Conservation (phyloP, 106 monocot species). For the Dendrobium catenatum region DNA sequence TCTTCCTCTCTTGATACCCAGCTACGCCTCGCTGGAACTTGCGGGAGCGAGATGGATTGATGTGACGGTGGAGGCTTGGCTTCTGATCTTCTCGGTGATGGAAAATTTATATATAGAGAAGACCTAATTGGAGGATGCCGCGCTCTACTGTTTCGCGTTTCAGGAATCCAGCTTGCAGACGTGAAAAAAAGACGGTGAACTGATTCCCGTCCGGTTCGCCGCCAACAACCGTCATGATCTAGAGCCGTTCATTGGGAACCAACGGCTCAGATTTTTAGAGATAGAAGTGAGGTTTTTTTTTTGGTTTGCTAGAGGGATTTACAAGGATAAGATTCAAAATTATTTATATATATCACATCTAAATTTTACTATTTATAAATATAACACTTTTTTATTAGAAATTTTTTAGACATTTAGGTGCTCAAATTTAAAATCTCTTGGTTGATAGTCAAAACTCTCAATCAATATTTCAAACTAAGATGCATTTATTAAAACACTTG, state of each 20-base stretch:
- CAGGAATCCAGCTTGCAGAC: constrained; percentile 1
- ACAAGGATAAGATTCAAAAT: too few relatives aligned
- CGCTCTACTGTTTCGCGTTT: background rate
- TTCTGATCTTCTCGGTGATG: background rate
- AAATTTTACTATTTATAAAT: too few relatives aligned
- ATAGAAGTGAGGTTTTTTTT: too few relatives aligned
- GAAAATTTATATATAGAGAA: background rate
- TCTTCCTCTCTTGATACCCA: background rate
- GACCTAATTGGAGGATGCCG: background rate
- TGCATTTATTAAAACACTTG: too few relatives aligned
- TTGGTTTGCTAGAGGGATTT: too few relatives aligned
- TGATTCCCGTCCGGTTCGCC: background rate
- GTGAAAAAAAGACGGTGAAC: background rate
- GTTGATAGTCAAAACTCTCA: too few relatives aligned
- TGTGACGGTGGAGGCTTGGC: background rate
- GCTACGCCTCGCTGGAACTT: background rate
- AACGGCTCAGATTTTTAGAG: background rate
- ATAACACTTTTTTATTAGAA: too few relatives aligned
- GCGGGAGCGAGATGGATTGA: background rate
- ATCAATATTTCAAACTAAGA: too few relatives aligned
- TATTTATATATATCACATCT: too few relatives aligned
- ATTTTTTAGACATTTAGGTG: too few relatives aligned
- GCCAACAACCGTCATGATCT: background rate
- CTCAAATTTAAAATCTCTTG: too few relatives aligned
- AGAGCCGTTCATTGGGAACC: background rate